Evolutionary conservation across 306 rosid genomes (phyloP), one percentile per base, ranked within the genome.

Genomic region (Cicer judaicum): DNA sequence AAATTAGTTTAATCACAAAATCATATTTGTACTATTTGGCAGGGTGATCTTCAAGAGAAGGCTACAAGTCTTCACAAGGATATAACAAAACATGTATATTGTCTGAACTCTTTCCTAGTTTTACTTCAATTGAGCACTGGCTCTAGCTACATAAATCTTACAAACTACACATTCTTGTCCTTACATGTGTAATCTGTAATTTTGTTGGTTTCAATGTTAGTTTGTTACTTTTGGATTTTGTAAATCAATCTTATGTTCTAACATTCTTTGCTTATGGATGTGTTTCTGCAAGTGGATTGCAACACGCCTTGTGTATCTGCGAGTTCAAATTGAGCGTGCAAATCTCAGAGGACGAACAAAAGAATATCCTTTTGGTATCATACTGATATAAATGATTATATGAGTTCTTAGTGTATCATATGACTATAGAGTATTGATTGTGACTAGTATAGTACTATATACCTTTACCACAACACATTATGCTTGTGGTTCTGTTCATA

Each of bases 11-110:
- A 36, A 48, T 64, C 11, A 24, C 29, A 65, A 61, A 71, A 46
- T 48, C 42, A 77, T 36, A 64, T 46, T 38, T 47, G 9, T 73
- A 5, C 40, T 41, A 14, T 54, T 24, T 76, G 72, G 68, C 82
- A 93, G 97, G 88, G 59, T 44, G 93, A 85, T 89, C 79, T 93
- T 52, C 78, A 91, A 77, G 77, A 85, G 82, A 93, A 88, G 90
- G 96, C 91, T 8, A 55, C 8, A 29, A 53, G 24, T 79, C 84
- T 93, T 66, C 93, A 78, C 5, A 84, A 80, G 67, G 93, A 88
- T 75, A 86, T 89, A 61, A 87, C 79, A 62, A 89, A 87, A 87
- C 87, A 88, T 63, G 98, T 88, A 87, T 6, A 86, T 56, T 57
- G 68, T 39, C 14, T 62, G 59, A 36, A 60, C 49, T 43, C 55